These are phyloP conservation scores for Castanea sativa DNA, from an alignment of 306 rosid genomes.

Conservation along the genomic window DNA sequence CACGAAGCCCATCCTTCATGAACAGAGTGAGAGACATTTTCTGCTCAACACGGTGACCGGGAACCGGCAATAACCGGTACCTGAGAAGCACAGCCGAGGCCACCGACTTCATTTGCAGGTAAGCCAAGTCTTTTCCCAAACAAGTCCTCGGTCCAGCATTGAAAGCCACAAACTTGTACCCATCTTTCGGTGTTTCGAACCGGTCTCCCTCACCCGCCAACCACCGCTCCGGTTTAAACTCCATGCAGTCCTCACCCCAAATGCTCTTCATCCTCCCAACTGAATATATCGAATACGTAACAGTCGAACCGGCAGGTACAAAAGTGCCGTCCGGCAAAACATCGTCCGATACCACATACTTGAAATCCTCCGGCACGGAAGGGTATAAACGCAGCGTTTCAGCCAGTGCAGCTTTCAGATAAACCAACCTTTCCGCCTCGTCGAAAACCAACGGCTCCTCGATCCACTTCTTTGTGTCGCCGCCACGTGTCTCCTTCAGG, in stretches of 20 bases:
- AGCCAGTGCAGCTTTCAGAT: constrained; percentile 74
- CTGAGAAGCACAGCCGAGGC: constrained; percentile 82
- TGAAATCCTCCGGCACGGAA: constrained; percentile 83
- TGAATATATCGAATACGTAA: constrained; percentile 87
- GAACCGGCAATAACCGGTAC: constrained; percentile 69
- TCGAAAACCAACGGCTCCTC: constrained; percentile 75
- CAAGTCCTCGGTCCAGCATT: constrained; percentile 96
- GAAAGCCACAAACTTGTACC: constrained; percentile 75
- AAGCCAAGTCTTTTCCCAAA: constrained; percentile 92
- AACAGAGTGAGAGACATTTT: constrained; percentile 89
- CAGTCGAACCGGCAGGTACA: constrained; percentile 88
- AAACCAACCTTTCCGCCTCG: constrained; percentile 69
- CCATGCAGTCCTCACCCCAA: constrained; percentile 95
- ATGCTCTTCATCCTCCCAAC: constrained; percentile 83
- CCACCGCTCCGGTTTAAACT: constrained; percentile 93
- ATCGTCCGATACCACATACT: constrained; percentile 66
- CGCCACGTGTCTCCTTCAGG: constrained; percentile 59
- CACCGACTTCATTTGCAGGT: constrained; percentile 91
- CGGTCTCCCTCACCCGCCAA: constrained; percentile 53
- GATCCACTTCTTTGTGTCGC: constrained; percentile 38
- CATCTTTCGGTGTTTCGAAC: constrained; percentile 82
- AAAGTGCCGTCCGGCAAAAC: constrained; percentile 79
- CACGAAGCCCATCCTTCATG: constrained; percentile 83
- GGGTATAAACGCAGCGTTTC: constrained; percentile 88
- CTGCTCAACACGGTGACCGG: constrained; percentile 80